Base-by-base conservation (phyloP, 2,329 filamentous ascomycete species). In the Aspergillus quadrilineatus region DNA sequence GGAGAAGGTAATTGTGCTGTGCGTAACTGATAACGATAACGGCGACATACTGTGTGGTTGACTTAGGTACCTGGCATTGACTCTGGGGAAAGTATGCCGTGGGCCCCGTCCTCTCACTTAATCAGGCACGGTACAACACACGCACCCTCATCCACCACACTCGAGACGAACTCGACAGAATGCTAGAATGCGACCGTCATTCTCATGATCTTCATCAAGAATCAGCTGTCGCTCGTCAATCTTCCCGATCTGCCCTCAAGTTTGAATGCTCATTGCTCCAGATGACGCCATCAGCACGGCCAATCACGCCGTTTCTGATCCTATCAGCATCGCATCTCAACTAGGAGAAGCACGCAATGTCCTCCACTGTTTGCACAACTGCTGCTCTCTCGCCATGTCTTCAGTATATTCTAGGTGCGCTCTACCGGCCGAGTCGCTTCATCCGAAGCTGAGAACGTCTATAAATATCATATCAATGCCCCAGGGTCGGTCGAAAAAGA, bases 391-490 rank as follows among this genome's bases (percentile, higher is more conserved):
- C 14, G 28, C 32, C 28, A 49, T 46, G 29, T 28, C 10, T 9
- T 37, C 34, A 5, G 7, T 9, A 34, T 51, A 29, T 52, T 42
- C 42, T 36, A 36, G 2, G 34, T 14, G 14, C 34, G n/a, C 22
- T 53, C 43, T 53, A 37, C 49, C 49, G 55, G 55, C 55, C 49
- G 49, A 56, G 49, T 56, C 28, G 41, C 37, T 55, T 43, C 37
- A 41, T 41, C 36, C 29, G 22, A 44, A 28, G 29, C 29, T 45
- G 62, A 43, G 46, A 76, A 76, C 73, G 71, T 75, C 53, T 75
- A 49, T 55, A 55, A 34, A 61, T 59, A 57, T 34, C 26, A 34
- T 43, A 12, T 32, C 15, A 37, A 9, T 34, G 34, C 26, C 30
- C 28, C 3, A 22, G 29, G n/a, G 12, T 14, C 26, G 9, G 15